These are phyloP conservation scores for Anthoceros angustus DNA, from an alignment of 225 moss, liverwort and hornwort genomes.

Conservation along the genomic window DNA sequence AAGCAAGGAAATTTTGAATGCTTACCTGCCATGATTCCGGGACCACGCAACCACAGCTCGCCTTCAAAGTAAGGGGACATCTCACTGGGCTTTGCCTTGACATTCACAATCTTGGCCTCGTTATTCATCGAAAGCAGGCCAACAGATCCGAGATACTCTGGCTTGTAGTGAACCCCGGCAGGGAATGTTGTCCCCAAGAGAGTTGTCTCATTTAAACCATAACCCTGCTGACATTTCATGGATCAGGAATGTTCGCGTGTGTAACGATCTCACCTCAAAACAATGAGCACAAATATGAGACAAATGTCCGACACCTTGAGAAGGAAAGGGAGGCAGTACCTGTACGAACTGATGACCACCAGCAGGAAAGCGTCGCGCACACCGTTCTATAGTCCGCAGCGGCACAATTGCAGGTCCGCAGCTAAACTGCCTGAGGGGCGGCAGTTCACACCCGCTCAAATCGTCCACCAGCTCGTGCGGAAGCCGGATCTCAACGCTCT, in stretches of 20 bases:
- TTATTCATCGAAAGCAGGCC: constrained; percentile 41
- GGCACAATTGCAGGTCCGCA: constrained; percentile 43
- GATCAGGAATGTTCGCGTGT: background rate
- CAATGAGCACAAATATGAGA: background rate
- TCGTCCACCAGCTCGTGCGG: constrained; percentile 25
- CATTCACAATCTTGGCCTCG: constrained; percentile 41
- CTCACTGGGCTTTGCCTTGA: constrained; percentile 19
- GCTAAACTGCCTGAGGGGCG: constrained; percentile 28
- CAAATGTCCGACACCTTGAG: background rate
- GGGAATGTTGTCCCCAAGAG: constrained; percentile 17
- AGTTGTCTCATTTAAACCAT: constrained; percentile 46
- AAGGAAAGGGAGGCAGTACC: constrained; percentile 13
- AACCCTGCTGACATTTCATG: constrained; percentile 20
- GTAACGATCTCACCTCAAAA: background rate
- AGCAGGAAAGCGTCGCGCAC: constrained; percentile 29
- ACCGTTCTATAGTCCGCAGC: constrained; percentile 28
- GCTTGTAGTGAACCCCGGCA: constrained; percentile 16
- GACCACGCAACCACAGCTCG: constrained; percentile 50
- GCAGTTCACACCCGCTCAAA: constrained; percentile 33
- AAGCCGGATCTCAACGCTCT: constrained; percentile 11
- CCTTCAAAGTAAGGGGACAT: constrained; percentile 41
- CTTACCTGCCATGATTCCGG: constrained; percentile 44
- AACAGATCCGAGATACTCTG: constrained; percentile 33
- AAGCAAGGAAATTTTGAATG: background rate
- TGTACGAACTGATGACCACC: constrained; percentile 20